Evolutionary conservation across 257 asterid species (phyloP).

Genomic region (Gentiana dahurica): DNA sequence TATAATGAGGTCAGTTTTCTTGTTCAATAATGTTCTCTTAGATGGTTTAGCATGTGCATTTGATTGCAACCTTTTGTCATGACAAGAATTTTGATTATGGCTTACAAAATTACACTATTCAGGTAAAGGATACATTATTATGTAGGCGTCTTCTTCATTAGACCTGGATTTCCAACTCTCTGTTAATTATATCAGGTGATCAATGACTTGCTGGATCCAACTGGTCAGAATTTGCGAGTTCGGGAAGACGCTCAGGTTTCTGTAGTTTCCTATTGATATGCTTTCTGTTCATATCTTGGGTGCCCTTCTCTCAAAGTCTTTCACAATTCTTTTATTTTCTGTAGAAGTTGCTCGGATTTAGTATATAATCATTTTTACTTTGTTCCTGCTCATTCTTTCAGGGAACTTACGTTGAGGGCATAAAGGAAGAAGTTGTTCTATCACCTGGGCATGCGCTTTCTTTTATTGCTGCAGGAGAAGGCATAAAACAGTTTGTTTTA

Average conservation of each 20-base stretch:
- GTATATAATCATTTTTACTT: too few species aligned
- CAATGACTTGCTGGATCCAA: slow-evolving; percentile 95
- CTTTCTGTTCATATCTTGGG: slow-evolving; percentile 7
- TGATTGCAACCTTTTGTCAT: background rate
- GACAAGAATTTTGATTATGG: background rate
- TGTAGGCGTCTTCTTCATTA: too few species aligned
- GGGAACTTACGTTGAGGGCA: slow-evolving; percentile 99
- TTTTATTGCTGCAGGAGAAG: slow-evolving; percentile 99
- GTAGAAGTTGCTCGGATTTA: too few species aligned
- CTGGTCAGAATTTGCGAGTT: slow-evolving; percentile 94
- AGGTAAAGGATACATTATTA: background rate
- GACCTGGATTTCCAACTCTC: too few species aligned
- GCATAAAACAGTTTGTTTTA: slow-evolving; percentile 23
- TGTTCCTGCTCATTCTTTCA: slow-evolving; percentile 7
- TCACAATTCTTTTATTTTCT: background rate
- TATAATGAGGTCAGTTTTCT: slow-evolving; percentile 81
- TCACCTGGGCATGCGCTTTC: slow-evolving; percentile 99
- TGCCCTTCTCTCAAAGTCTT: slow-evolving; percentile 1
- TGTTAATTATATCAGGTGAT: slow-evolving; percentile 53
- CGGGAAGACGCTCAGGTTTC: slow-evolving; percentile 97
- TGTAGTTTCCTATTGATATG: slow-evolving; percentile 4
- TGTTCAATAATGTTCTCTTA: background rate
- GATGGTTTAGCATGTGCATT: background rate
- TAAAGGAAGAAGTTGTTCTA: slow-evolving; percentile 95
- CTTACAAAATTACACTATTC: background rate